Conservation (phyloP, 495 filamentous ascomycete species). For the Pyrenula massariospora region DNA sequence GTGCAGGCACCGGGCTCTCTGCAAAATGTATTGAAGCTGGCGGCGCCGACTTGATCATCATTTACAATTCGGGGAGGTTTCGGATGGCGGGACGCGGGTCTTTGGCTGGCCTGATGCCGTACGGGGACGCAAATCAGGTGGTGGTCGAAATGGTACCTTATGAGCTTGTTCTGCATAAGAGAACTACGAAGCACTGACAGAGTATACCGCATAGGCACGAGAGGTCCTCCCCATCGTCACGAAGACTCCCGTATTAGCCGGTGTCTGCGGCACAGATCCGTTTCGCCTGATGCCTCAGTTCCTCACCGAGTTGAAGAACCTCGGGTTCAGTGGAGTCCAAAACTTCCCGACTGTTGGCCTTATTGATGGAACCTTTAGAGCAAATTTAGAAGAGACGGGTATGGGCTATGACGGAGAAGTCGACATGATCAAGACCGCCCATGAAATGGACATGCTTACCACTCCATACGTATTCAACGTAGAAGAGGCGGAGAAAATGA, state of each 20-base stretch:
- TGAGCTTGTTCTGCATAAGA: neutral
- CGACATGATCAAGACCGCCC: constrained; percentile 46
- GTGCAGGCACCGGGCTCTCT: constrained; percentile 61
- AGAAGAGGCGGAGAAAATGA: constrained; percentile 47
- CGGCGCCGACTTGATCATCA: constrained; percentile 54
- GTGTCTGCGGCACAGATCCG: constrained; percentile 57
- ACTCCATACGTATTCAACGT: constrained; percentile 58
- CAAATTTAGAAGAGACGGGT: constrained; percentile 57
- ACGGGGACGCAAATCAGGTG: constrained; percentile 58
- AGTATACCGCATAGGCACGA: constrained; percentile 23
- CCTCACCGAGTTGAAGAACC: constrained; percentile 38
- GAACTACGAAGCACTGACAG: constrained; percentile 1
- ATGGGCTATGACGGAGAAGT: constrained; percentile 58
- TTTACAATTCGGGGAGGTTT: constrained; percentile 65
- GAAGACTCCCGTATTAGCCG: constrained; percentile 50
- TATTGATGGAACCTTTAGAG: constrained; percentile 54
- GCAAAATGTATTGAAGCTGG: constrained; percentile 59
- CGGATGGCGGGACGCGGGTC: constrained; percentile 63
- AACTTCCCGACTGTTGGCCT: constrained; percentile 66
- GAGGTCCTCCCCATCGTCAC: constrained; percentile 50
- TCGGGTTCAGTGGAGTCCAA: constrained; percentile 57
- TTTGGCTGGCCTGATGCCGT: constrained; percentile 61
- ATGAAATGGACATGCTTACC: constrained; percentile 45
- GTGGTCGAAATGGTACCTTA: constrained; percentile 52
- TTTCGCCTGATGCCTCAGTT: constrained; percentile 48